A percentile compares a stretch with the other conserved stretches of the same genome.
Conservation (phyloP, 2,329 filamentous ascomycete species). For the Exophiala bonariae region DNA sequence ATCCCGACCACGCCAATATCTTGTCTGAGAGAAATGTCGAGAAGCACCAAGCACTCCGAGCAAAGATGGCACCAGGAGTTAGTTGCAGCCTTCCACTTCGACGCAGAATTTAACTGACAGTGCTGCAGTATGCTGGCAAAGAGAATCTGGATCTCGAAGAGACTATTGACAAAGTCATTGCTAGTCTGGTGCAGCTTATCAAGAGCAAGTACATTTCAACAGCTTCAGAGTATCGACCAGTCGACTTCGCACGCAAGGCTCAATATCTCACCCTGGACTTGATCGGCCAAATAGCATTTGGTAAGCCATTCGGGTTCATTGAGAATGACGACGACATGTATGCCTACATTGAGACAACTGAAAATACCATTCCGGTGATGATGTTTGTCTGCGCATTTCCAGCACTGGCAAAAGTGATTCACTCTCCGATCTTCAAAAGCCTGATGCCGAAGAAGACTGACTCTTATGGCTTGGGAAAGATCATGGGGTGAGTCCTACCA, state of each 20-base stretch:
- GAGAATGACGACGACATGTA: conserved; percentile 18
- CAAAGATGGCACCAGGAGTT: conserved; percentile 18
- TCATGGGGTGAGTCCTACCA: conserved; percentile 21
- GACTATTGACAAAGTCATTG: conserved; percentile 68
- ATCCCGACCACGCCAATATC: conserved; percentile 13
- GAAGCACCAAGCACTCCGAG: conserved; percentile 11
- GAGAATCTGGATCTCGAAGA: conserved; percentile 5
- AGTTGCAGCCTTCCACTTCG: neutral
- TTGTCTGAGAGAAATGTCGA: conserved; percentile 19
- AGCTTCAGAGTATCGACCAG: conserved; percentile 2
- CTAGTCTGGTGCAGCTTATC: conserved; percentile 62
- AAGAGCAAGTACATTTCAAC: conserved; percentile 11
- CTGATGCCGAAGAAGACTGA: conserved; percentile 19
- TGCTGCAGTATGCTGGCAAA: conserved; percentile 15
- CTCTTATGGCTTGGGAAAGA: conserved; percentile 19
- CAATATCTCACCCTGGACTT: conserved; percentile 24
- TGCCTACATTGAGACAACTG: conserved; percentile 15
- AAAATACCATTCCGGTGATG: conserved; percentile 17
- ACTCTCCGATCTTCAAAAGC: conserved; percentile 12
- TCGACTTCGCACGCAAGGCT: conserved; percentile 19
- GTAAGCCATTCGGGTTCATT: conserved; percentile 20
- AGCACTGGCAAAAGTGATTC: conserved; percentile 17
- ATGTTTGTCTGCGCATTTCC: conserved; percentile 22
- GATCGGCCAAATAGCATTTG: conserved; percentile 20
- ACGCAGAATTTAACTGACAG: too few species aligned